These are phyloP conservation scores for Prunus yedoensis DNA, from an alignment of 331 rosid species.

Conservation along the genomic window DNA sequence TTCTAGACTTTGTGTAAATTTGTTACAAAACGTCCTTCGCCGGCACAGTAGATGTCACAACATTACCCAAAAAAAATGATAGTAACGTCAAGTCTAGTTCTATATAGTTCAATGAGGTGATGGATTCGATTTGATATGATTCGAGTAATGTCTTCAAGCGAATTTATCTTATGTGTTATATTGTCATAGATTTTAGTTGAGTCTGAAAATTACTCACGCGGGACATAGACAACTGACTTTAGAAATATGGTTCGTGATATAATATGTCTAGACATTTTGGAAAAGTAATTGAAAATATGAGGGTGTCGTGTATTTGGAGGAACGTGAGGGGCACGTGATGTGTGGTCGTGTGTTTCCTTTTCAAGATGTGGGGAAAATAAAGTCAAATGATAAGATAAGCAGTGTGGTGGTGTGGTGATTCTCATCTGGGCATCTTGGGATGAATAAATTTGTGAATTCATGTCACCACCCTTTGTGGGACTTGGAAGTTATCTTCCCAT, in stretches of 20 bases:
- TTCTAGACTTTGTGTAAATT: no score
- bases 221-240: no score
- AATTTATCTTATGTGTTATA: no score
- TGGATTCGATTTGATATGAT: not conserved
- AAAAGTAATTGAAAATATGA: not conserved
- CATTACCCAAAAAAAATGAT: not conserved
- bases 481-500: slow-evolving; percentile 5
- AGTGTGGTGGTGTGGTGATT: slow-evolving; percentile 6
- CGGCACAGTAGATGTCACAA: not conserved
- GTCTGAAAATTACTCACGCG: no score
- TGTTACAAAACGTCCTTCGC: slow-evolving; percentile 22
- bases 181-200: no score
- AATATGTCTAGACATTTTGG: no score
- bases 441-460: slow-evolving; percentile 1
- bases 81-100: not conserved
- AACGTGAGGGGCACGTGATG: slow-evolving; percentile 22
- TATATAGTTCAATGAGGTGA: not conserved
- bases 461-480: slow-evolving; percentile 14
- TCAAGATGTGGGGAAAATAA: not conserved
- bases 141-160: no score
- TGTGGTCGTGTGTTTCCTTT: slow-evolving; percentile 8
- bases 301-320: not conserved
- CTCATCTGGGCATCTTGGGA: slow-evolving; percentile 14
- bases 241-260: no score
- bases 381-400: slow-evolving; percentile 30